These are phyloP conservation scores for Arthroderma sp. DNA, from an alignment of 2,329 filamentous ascomycete genomes.

Conservation along the genomic window DNA sequence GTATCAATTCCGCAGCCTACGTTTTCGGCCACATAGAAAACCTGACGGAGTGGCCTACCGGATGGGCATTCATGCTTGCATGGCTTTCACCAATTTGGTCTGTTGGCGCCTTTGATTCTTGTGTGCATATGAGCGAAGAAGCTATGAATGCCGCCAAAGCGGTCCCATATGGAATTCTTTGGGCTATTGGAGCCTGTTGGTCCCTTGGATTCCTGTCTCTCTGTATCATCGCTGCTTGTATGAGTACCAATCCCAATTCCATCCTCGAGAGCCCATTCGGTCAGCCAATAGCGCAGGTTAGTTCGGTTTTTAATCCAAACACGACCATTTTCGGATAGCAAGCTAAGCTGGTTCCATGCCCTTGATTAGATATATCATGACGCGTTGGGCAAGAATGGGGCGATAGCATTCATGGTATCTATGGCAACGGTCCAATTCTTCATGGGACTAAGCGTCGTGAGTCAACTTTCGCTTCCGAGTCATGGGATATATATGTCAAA, in stretches of 20 bases:
- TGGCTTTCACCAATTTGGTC: constrained; percentile 55
- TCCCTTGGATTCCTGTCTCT: constrained; percentile 46
- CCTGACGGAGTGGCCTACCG: constrained; percentile 45
- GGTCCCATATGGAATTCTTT: constrained; percentile 49
- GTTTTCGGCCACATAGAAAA: constrained; percentile 49
- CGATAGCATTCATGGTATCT: constrained; percentile 47
- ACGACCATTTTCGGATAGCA: neutral
- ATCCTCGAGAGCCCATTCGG: constrained; percentile 42
- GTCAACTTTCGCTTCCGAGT: neutral
- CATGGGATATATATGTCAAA: too few species aligned
- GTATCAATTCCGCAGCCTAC: constrained; percentile 32
- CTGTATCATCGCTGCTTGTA: constrained; percentile 47
- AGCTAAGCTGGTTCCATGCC: neutral
- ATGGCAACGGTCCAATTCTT: constrained; percentile 51
- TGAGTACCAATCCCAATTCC: constrained; percentile 41
- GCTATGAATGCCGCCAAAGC: constrained; percentile 48
- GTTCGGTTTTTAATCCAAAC: neutral
- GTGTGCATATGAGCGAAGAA: constrained; percentile 50
- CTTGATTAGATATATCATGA: constrained; percentile 47
- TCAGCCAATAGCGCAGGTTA: constrained; percentile 45
- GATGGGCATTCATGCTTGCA: constrained; percentile 48
- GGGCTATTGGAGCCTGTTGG: constrained; percentile 45
- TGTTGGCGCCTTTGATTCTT: constrained; percentile 43
- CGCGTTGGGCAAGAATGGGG: constrained; percentile 47
- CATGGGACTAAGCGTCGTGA: constrained; percentile 45